Evolutionary conservation across 2,329 filamentous ascomycete genomes (phyloP).

Genomic region (Decorospora gaudefroyi): DNA sequence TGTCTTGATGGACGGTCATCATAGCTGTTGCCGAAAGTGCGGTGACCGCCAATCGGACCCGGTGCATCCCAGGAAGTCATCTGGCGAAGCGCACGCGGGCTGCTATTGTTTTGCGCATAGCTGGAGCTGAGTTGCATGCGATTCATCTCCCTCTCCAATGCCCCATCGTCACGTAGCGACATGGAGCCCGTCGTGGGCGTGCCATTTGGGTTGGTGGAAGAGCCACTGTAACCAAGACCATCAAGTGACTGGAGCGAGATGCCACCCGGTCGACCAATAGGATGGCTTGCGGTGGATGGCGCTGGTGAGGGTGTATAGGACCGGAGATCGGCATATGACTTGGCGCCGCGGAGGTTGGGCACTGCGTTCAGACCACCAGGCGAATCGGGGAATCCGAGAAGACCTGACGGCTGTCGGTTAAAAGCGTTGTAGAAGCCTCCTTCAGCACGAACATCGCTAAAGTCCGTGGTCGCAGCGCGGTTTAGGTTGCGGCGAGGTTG

Average conservation of each 20-base stretch:
- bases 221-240: slow-evolving; percentile 55
- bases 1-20: slow-evolving; percentile 65
- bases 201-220: slow-evolving; percentile 68
- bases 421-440: slow-evolving; percentile 76
- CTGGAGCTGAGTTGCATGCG: slow-evolving; percentile 61
- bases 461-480: slow-evolving; percentile 96
- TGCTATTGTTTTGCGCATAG: slow-evolving; percentile 55
- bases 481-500: slow-evolving; percentile 83
- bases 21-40: slow-evolving; percentile 63
- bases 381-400: slow-evolving; percentile 81
- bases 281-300: slow-evolving; percentile 85
- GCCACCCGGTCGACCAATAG: slow-evolving; percentile 66
- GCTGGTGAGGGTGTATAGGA: slow-evolving; percentile 95
- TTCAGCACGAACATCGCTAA: slow-evolving; percentile 78
- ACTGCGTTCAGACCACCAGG: slow-evolving; percentile 67
- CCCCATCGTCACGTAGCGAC: slow-evolving; percentile 60
- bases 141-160: slow-evolving; percentile 66
- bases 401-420: slow-evolving; percentile 76
- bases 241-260: slow-evolving; percentile 53
- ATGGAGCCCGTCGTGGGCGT: slow-evolving; percentile 61
- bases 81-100: slow-evolving; percentile 62
- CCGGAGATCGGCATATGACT: slow-evolving; percentile 93
- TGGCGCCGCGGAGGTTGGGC: slow-evolving; percentile 85
- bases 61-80: slow-evolving; percentile 65
- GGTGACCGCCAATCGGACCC: slow-evolving; percentile 67